Percentiles rank a stretch among this genome's conserved stretches.
phyloP scores from a whole-genome alignment of 225 moss, liverwort and hornwort genomes.

The Physcomitrellopsis africana region DNA sequence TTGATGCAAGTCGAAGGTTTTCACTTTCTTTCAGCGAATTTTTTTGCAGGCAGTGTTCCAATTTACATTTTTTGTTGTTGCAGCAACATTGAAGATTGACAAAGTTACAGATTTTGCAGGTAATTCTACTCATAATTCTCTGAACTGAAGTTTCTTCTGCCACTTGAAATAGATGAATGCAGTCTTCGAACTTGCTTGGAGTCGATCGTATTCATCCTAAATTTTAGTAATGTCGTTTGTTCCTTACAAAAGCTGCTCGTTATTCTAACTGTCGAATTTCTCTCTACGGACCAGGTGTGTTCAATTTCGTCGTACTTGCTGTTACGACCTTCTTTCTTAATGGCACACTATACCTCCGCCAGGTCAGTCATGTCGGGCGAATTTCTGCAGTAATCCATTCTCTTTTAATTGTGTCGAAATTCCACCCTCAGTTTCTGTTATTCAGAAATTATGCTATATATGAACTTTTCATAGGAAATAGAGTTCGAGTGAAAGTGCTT shows the following conservation, averaged over 20 bases:
- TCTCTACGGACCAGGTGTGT: slow-evolving; percentile 55
- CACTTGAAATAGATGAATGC: slow-evolving; percentile 17
- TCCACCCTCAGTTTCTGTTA: neutral
- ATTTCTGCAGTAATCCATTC: neutral
- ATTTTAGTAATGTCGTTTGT: neutral
- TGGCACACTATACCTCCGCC: slow-evolving; percentile 55
- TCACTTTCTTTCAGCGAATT: slow-evolving; percentile 20
- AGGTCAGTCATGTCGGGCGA: slow-evolving; percentile 46
- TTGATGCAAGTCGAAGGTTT: slow-evolving; percentile 1
- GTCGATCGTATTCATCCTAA: neutral
- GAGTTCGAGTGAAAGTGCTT: slow-evolving; percentile 17
- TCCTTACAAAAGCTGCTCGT: neutral
- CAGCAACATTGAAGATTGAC: slow-evolving; percentile 76
- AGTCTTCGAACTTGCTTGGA: neutral
- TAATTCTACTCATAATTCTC: slow-evolving; percentile 25
- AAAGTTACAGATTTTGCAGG: slow-evolving; percentile 97
- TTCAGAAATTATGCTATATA: neutral
- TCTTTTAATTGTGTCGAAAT: neutral
- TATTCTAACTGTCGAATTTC: slow-evolving; percentile 24
- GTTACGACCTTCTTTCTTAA: slow-evolving; percentile 73
- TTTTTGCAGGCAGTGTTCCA: slow-evolving; percentile 66
- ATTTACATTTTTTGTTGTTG: slow-evolving; percentile 76
- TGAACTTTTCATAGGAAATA: neutral
- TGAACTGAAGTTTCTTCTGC: neutral
- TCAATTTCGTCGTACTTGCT: slow-evolving; percentile 87